Conservation (phyloP, 208 protist species). For the Trichomonas gallinae region DNA sequence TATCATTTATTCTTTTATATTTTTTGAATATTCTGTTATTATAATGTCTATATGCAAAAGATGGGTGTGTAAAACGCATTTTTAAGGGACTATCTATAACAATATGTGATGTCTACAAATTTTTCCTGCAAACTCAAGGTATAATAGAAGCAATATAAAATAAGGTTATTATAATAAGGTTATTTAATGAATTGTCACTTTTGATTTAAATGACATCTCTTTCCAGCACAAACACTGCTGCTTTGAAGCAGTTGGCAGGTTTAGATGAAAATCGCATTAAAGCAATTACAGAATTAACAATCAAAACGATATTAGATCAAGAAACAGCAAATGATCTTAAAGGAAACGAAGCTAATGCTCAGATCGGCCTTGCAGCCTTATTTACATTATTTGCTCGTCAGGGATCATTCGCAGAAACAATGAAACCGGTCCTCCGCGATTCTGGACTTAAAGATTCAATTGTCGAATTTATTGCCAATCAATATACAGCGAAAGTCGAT, state of each 20-base stretch:
- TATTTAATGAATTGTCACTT: background rate
- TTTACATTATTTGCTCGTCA: background rate
- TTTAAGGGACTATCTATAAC: no score
- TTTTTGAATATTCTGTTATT: no score
- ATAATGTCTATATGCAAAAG: no score
- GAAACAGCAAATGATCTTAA: background rate
- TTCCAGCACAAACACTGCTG: background rate
- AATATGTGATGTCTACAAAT: no score
- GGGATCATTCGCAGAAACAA: background rate
- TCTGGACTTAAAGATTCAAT: background rate
- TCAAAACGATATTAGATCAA: background rate
- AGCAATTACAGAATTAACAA: background rate
- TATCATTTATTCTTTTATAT: no score
- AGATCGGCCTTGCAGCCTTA: background rate
- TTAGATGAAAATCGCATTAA: background rate
- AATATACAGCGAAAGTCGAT: background rate
- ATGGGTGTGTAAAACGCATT: no score
- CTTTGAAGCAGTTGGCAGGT: background rate
- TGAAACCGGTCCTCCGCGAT: background rate
- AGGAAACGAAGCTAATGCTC: background rate
- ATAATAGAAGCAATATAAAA: no score
- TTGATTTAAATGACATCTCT: background rate
- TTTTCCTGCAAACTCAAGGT: no score
- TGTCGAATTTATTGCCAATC: background rate
- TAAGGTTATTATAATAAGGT: no score